Conservation (phyloP, 2,329 filamentous ascomycete genomes). For the Dactylellina leptospora region DNA sequence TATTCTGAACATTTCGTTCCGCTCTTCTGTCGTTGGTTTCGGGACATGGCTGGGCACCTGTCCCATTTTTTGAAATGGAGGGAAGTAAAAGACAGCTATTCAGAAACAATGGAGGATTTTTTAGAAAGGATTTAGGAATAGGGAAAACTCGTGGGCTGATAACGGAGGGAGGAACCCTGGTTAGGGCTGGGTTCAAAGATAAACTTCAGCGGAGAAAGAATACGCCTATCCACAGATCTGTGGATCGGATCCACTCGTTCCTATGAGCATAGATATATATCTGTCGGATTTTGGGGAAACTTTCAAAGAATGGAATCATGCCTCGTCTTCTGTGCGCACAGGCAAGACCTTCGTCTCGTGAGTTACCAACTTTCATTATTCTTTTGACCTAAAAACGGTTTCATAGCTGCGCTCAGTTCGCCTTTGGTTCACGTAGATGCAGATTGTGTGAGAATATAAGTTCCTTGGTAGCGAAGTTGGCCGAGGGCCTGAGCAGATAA, state of each 20-base stretch:
- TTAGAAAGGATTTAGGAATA: background rate
- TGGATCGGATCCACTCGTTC: background rate
- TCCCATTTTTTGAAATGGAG: slow-evolving; percentile 11
- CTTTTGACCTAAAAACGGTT: background rate
- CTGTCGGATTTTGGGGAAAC: background rate
- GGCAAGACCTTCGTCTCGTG: background rate
- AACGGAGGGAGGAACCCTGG: background rate
- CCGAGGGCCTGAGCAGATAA: background rate
- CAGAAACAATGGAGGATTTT: background rate
- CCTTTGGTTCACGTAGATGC: background rate
- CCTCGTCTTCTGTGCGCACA: slow-evolving; percentile 7
- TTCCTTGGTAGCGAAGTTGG: slow-evolving; percentile 6
- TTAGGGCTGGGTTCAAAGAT: background rate
- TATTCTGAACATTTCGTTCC: slow-evolving; percentile 19
- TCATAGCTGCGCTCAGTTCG: slow-evolving; percentile 11
- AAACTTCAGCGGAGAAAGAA: background rate
- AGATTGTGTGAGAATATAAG: background rate
- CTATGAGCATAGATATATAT: background rate
- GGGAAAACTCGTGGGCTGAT: background rate
- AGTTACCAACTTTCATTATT: background rate
- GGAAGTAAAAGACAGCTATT: background rate
- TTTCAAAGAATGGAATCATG: background rate
- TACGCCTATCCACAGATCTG: background rate
- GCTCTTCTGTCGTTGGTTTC: slow-evolving; percentile 20
- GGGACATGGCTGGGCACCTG: slow-evolving; percentile 30